Conservation (phyloP, 129 eudicot genomes). For the Pittosporum tobira region DNA sequence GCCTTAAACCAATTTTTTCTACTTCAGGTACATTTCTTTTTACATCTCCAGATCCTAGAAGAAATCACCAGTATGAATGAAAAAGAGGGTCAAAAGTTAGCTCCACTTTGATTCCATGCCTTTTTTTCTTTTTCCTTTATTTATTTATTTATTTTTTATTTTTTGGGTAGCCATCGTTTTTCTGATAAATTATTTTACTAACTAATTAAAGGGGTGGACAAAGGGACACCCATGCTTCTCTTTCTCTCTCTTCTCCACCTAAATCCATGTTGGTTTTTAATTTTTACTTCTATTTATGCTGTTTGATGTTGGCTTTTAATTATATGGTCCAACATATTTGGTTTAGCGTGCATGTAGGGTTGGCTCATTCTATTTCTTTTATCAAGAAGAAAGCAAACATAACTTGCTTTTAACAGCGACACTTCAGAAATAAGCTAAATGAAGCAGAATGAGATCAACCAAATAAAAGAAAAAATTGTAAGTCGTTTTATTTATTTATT, state of each 20-base stretch:
- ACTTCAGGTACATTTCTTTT: not conserved
- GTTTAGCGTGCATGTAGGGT: not conserved
- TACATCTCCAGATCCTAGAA: slow-evolving; percentile 16
- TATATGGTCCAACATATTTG: too few relatives aligned
- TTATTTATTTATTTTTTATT: too few relatives aligned
- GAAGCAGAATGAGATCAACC: slow-evolving; percentile 28
- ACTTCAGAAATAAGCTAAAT: too few relatives aligned
- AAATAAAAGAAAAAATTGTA: not conserved
- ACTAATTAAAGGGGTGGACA: not conserved
- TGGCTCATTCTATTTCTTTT: not conserved
- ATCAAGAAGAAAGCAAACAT: not conserved
- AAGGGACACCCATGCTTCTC: too few relatives aligned
- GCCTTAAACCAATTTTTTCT: slow-evolving; percentile 23
- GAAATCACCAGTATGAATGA: not conserved
- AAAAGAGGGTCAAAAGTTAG: slow-evolving; percentile 15
- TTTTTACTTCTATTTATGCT: too few relatives aligned
- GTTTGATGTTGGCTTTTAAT: too few relatives aligned
- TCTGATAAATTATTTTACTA: too few relatives aligned
- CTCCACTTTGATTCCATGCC: not conserved
- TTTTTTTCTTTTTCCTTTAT: too few relatives aligned
- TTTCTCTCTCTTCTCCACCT: too few relatives aligned
- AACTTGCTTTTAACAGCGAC: not conserved
- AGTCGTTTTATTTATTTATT: too few relatives aligned
- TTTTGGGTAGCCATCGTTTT: too few relatives aligned
- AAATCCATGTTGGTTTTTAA: too few relatives aligned